Base-by-base conservation (phyloP, 2,329 filamentous ascomycete genomes). In the Alternaria novae-zelandiae region DNA sequence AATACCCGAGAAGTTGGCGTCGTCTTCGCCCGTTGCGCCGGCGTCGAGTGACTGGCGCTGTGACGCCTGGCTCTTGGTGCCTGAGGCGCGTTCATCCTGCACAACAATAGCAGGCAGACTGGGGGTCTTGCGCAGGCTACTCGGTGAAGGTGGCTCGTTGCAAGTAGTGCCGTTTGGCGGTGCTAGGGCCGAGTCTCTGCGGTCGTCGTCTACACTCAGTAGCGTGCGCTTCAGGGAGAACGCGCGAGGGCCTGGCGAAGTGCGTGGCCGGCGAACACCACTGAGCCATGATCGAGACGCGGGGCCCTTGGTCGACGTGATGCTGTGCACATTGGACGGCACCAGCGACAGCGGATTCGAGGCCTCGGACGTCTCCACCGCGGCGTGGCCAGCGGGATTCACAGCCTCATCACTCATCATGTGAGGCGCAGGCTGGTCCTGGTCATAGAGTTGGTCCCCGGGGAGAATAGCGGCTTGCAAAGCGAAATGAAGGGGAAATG, bases 21-120 rank as follows among this genome's bases (percentile, higher is more conserved):
- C 61, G 28, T 70, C 53, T n/a, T 64, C 57, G 8, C 41, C 64
- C 17, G 20, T 56, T 25, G 57, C 45, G 63, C 54, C 64, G 36
- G 50, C 21, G 59, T 66, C 63, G 20, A 65, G 63, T 30, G 68
- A 70, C 32, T 12, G 59, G 11, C 44, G 61, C 25, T 30, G 50
- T 43, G 46, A 50, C 13, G 59, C 51, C 28, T 54, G 62, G 11
- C 61, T 64, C 50, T 17, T 57, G 15, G 45, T 54, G 41, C 43
- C 50, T 21, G 64, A 51, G 30, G 59, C 32, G 54, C 32, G 73
- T 57, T 79, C 80, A 76, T 83, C 77, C 64, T 84, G 80, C 50
- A 83, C 78, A 30, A 83, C 72, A 61, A 84, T 83, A 28, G 78
- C 79, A 44, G 83, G 83, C 49, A 83, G 75, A 47, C 77, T 81